These are phyloP conservation scores for Aegilops speltoides DNA, from an alignment of 176 grass and related monocot genomes.

Conservation along the genomic window DNA sequence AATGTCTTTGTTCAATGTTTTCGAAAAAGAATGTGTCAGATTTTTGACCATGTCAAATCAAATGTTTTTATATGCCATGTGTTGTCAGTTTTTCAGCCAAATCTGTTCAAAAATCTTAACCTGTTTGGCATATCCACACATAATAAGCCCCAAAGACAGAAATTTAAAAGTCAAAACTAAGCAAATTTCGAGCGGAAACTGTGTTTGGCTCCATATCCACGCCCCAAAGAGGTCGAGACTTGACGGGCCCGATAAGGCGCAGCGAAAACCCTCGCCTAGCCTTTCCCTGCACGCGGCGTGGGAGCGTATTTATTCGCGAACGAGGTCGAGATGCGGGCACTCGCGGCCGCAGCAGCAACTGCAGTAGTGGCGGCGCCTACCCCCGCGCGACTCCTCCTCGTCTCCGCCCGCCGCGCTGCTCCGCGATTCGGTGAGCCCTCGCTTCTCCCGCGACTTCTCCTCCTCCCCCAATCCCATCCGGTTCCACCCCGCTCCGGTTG, in stretches of 20 bases:
- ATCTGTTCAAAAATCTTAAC: no score
- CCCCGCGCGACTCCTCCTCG: slow-evolving; percentile 11
- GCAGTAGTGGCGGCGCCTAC: slow-evolving; percentile 44
- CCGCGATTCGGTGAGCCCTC: slow-evolving; percentile 27
- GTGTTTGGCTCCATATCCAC: background rate
- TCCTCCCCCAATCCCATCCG: background rate
- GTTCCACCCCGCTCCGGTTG: background rate
- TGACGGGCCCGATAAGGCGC: slow-evolving; percentile 19
- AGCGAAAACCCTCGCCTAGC: background rate
- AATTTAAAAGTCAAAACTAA: background rate
- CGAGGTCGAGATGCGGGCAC: slow-evolving; percentile 34
- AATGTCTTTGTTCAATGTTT: no score
- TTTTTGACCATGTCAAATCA: no score
- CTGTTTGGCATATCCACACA: no score
- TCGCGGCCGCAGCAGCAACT: slow-evolving; percentile 32
- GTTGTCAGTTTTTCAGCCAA: no score
- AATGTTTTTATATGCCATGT: no score
- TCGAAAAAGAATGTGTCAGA: no score
- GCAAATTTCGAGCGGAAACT: background rate
- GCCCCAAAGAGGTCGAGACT: background rate
- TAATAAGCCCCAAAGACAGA: background rate
- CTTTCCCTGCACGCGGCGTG: background rate
- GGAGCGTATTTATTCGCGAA: slow-evolving; percentile 33
- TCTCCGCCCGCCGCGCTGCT: slow-evolving; percentile 7
- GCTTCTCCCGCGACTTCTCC: background rate